Percentiles rank a stretch among this genome's conserved stretches.
Conservation (phyloP, 202 grass and related monocot species). For the Musa balbisiana region DNA sequence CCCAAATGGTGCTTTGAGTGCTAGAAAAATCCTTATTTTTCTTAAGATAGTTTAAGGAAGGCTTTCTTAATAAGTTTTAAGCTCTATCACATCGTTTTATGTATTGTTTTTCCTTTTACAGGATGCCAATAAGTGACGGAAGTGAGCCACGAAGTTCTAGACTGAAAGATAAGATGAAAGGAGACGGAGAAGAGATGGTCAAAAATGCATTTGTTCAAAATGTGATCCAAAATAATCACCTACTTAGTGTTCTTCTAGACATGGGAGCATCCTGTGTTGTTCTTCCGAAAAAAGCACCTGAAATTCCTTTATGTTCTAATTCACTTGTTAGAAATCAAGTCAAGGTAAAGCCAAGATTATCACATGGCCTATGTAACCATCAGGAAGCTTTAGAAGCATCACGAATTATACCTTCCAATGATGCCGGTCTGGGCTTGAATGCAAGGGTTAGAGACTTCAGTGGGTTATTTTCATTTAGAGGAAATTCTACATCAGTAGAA, state of each 20-base stretch:
- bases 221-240: conserved; percentile 77
- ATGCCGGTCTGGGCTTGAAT: conserved; percentile 22
- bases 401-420: conserved; percentile 28
- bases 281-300: conserved; percentile 44
- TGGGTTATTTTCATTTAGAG: conserved; percentile 28
- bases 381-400: conserved; percentile 34
- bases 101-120: conserved; percentile 30
- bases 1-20: neutral
- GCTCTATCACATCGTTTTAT: neutral
- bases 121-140: conserved; percentile 44
- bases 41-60: neutral
- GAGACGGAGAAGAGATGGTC: conserved; percentile 65
- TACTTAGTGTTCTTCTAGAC: conserved; percentile 49
- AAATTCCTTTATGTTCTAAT: conserved; percentile 43
- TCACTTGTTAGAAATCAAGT: conserved; percentile 33
- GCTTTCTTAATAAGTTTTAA: neutral
- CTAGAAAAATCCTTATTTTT: neutral
- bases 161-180: conserved; percentile 90
- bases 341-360: conserved; percentile 32
- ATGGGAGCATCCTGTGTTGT: conserved; percentile 63
- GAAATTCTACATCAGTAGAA: conserved; percentile 22
- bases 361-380: conserved; percentile 29
- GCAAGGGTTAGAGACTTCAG: conserved; percentile 21
- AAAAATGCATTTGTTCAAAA: conserved; percentile 79
- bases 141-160: conserved; percentile 73